Evolutionary conservation across 2,329 filamentous ascomycete species (phyloP), one percentile per base, ranked within the genome.

Genomic region (Fusarium ramigenum): DNA sequence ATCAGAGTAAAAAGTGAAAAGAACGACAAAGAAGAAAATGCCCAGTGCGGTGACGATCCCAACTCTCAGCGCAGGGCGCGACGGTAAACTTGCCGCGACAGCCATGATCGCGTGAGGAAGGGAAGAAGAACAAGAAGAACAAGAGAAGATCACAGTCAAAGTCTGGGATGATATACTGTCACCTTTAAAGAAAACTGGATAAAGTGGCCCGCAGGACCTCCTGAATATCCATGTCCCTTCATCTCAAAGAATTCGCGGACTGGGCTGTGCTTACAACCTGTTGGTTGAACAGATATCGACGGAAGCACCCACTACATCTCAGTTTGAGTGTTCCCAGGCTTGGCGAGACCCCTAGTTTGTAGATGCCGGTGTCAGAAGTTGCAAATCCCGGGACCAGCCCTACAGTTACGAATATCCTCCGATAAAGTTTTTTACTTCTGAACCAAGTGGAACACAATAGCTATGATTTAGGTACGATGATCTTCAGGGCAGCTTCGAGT

Each of bases 11-110:
- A 70, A 73, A 7, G 61, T 67, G 6, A 50, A 71, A 67, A 73
- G 57, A 70, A 73, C 23, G 66, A 73, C 42, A 21, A 71, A 58
- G 14, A 73, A 63, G 52, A 72, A 60, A 59, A 73, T 34, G 1
- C 34, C 19, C 10, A 39, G 37, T 28, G 70, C 61, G 3, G 46
- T 28, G 9, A 73, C 36, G n/a, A 63, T 25, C 16, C 47, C 58
- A 32, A 71, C 39, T 50, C 70, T 43, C 30, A 73, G 23, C 39
- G 70, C 66, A 47, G 61, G 66, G 11, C 71, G 71, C 11, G 68
- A 70, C 19, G 70, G 54, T 42, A 73, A 23, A 49, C 42, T 61
- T 14, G 60, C 47, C 42, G 62, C 57, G 60, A 73, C 66, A 62
- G 58, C 40, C 70, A 73, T 73, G 18, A 16, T 47, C 46, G 46